These are phyloP conservation scores for Kwoniella dendrophila DNA, from an alignment of 768 basidiomycete genomes.

Conservation along the genomic window DNA sequence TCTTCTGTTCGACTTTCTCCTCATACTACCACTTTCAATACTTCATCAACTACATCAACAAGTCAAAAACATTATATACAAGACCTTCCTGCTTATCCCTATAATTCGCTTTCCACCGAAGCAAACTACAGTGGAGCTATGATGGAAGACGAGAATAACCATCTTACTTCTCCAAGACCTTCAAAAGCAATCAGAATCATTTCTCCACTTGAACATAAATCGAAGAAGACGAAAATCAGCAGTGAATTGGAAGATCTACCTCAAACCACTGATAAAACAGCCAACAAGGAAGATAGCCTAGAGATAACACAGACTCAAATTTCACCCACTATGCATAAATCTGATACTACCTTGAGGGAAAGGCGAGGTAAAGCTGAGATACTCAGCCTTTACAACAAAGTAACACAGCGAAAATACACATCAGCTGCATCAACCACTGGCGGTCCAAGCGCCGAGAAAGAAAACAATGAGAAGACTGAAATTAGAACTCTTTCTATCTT, in stretches of 20 bases:
- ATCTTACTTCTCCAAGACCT: not conserved
- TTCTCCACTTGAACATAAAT: not conserved
- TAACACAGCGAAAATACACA: not conserved
- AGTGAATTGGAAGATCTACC: no score
- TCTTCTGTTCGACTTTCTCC: not conserved
- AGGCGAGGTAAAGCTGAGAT: constrained; percentile 10
- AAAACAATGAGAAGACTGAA: not conserved
- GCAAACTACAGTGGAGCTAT: not conserved
- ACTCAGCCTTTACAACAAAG: not conserved
- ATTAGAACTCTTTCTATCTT: not conserved
- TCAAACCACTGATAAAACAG: no score
- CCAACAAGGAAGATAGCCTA: no score
- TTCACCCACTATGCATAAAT: not conserved
- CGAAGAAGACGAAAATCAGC: not conserved
- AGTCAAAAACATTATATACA: not conserved
- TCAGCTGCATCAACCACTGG: no score
- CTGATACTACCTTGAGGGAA: not conserved
- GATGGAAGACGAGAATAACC: not conserved
- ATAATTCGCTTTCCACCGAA: not conserved
- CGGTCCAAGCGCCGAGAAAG: not conserved
- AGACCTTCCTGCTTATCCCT: not conserved
- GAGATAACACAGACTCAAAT: no score
- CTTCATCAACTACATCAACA: no score
- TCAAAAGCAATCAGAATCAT: constrained; percentile 9
- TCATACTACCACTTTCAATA: not conserved